Conservation (phyloP, 2,329 filamentous ascomycete genomes). For the Chalaropsis thielavioides region DNA sequence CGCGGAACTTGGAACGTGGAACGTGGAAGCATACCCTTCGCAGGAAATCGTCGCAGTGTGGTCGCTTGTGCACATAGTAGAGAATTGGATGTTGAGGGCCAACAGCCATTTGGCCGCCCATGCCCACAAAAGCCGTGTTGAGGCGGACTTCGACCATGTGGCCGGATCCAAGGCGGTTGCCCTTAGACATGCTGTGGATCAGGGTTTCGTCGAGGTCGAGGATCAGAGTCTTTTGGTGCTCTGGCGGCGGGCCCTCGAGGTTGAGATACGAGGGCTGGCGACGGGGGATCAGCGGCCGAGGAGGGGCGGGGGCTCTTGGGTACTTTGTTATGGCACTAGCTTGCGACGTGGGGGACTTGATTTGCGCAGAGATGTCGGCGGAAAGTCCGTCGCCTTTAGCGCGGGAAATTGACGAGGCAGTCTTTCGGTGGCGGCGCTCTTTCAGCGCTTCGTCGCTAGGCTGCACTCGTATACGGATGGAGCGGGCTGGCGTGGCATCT, state of each 20-base stretch:
- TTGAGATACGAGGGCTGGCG: conserved; percentile 79
- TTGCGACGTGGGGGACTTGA: conserved; percentile 89
- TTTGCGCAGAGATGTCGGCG: conserved; percentile 52
- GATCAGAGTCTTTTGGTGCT: conserved; percentile 81
- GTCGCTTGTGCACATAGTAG: conserved; percentile 97
- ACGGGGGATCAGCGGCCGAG: conserved; percentile 74
- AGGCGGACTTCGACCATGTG: conserved; percentile 98
- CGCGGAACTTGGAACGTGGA: neutral
- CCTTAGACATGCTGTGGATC: conserved; percentile 96
- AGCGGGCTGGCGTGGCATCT: conserved; percentile 34
- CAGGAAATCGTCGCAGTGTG: conserved; percentile 91
- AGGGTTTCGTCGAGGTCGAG: conserved; percentile 93
- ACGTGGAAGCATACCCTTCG: conserved; percentile 45
- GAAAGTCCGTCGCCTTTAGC: conserved; percentile 16
- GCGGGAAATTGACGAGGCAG: conserved; percentile 21
- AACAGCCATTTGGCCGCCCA: conserved; percentile 49
- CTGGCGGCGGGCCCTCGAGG: conserved; percentile 35
- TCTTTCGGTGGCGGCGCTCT: conserved; percentile 58
- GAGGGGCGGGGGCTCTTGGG: conserved; percentile 76
- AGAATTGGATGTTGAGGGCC: conserved; percentile 89
- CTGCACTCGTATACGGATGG: conserved; percentile 71
- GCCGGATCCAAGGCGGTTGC: conserved; percentile 84
- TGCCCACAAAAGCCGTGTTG: conserved; percentile 54
- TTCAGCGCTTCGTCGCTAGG: conserved; percentile 64
- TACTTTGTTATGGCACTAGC: conserved; percentile 69